These are phyloP conservation scores for Forsythia suspensa DNA, from an alignment of 257 asterid species.

Conservation along the genomic window DNA sequence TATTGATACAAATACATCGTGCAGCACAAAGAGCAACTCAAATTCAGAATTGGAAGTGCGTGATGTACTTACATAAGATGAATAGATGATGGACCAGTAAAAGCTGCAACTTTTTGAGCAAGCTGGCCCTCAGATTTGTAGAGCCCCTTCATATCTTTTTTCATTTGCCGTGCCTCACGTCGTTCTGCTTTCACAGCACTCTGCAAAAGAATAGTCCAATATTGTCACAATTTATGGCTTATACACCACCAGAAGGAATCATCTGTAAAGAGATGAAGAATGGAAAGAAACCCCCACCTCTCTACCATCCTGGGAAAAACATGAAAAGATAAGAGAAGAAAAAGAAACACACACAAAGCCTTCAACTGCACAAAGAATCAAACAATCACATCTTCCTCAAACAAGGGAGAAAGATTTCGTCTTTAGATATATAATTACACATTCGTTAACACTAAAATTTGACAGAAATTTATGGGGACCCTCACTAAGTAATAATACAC, in stretches of 20 bases:
- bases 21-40: slow-evolving; percentile 3
- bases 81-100: slow-evolving; percentile 81
- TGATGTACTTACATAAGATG: slow-evolving; percentile 69
- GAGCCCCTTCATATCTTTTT: slow-evolving; percentile 72
- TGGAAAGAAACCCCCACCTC: background rate
- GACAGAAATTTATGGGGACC: no score
- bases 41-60: background rate
- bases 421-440: no score
- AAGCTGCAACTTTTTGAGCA: slow-evolving; percentile 94
- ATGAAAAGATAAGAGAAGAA: background rate
- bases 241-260: background rate
- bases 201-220: slow-evolving; percentile 41
- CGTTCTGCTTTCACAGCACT: slow-evolving; percentile 83
- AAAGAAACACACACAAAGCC: background rate
- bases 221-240: background rate
- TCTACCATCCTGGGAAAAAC: background rate
- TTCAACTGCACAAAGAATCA: background rate
- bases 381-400: slow-evolving; percentile 1
- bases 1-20: background rate
- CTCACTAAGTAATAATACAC: no score
- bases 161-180: slow-evolving; percentile 81
- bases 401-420: background rate
- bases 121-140: slow-evolving; percentile 74
- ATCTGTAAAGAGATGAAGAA: background rate
- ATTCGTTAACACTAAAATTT: no score